Evolutionary conservation across 2,329 filamentous ascomycete genomes (phyloP), one percentile per base, ranked within the genome.

Genomic region (Aspergillus sp.): DNA sequence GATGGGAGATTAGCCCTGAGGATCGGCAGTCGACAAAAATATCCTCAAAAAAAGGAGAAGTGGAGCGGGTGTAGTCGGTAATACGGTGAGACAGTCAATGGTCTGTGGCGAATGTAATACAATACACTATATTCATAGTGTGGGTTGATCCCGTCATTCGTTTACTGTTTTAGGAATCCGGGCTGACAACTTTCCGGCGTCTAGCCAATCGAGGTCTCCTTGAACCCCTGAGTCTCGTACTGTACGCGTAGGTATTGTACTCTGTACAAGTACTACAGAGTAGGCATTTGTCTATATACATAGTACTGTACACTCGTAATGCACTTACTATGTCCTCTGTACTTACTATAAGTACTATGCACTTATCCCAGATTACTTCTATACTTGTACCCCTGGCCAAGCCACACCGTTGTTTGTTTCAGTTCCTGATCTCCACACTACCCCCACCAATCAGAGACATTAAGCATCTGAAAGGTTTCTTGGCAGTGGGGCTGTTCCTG

Each of bases 1-100:
- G 50, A 55, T 48, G 63, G 65, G 66, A 68, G 65, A 68, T 68
- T 68, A 65, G 57, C 45, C 58, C 10, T 58, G 54, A 51, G 55
- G 62, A 64, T 66, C 63, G 58, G 41, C 22, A 27, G 25, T 15
- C 5, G 41, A 43, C 20, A 43, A 41, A 30, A 12, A 30, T 30
- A 30, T 30, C 25, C 25, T 30, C 25, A 30, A 30, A 10, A 27
- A 25, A 19, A 25, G 39, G 39, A 41, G 22, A 41, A 41, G 39
- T 20, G 39, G 39, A 22, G 13, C 13, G 1, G 19, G 15, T 5
- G 10, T 23, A n/a, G 39, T 13, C 19, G 13, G 19, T 41, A 19
- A 19, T 13, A 19, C 17, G 39, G n/a, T 25, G 39, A 22, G 22
- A n/a, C 17, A 15, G 30, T 33, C 10, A 33, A 33, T n/a, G 33